These are phyloP conservation scores for Tolypocladium pustulatum DNA, from an alignment of 2,329 filamentous ascomycete genomes.

Conservation along the genomic window DNA sequence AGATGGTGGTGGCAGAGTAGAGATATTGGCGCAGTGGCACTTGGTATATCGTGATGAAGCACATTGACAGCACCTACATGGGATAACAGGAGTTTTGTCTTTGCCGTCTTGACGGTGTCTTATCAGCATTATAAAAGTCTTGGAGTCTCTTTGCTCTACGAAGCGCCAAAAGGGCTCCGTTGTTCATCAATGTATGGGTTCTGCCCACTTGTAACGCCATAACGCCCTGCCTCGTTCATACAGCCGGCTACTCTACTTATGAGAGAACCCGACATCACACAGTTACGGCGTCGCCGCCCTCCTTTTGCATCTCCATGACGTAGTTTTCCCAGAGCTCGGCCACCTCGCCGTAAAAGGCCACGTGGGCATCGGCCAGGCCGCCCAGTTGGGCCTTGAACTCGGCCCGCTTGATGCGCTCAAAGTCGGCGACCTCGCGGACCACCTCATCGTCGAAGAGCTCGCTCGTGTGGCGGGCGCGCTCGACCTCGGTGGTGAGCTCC, in stretches of 20 bases:
- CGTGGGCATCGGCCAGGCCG: conserved; percentile 71
- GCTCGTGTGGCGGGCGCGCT: conserved; percentile 73
- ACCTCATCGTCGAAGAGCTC: conserved; percentile 96
- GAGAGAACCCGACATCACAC: not conserved
- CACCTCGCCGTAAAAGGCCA: conserved; percentile 74
- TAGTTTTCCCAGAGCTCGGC: conserved; percentile 83
- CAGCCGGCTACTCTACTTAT: not conserved
- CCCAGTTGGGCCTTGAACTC: conserved; percentile 87
- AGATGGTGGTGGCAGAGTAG: too few relatives aligned
- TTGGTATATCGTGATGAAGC: not conserved
- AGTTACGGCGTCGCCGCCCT: conserved; percentile 26
- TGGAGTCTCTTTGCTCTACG: not conserved
- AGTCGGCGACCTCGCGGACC: conserved; percentile 82
- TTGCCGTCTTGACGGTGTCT: not conserved
- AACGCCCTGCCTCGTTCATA: not conserved
- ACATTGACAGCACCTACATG: not conserved
- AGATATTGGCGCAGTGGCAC: not conserved
- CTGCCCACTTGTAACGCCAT: not conserved
- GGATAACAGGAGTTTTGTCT: not conserved
- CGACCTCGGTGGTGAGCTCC: conserved; percentile 80
- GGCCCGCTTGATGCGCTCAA: conserved; percentile 89
- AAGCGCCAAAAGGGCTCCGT: not conserved
- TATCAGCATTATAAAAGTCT: not conserved
- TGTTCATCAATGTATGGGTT: not conserved
- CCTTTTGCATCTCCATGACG: conserved; percentile 74